phyloP scores from a whole-genome alignment of 305 asterid species.

The Caryopteris hybrid region DNA sequence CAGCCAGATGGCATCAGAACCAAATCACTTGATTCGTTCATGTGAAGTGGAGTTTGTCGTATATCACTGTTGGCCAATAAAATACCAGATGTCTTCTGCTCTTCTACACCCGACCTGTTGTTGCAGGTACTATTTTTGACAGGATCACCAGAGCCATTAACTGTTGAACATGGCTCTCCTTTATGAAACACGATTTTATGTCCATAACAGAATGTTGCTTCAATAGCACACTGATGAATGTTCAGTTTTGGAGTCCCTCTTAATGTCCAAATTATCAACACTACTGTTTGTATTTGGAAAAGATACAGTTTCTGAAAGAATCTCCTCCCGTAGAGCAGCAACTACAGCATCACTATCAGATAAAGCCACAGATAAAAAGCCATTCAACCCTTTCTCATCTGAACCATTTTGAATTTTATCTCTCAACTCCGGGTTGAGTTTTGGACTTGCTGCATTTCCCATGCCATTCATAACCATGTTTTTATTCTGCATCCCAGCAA shows the following conservation, averaged over 20 bases:
- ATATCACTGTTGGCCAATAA: constrained; percentile 13
- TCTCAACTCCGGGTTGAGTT: too few species aligned
- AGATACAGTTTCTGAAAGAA: constrained; percentile 20
- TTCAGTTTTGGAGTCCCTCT: constrained; percentile 27
- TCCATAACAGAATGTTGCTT: constrained; percentile 21
- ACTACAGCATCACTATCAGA: constrained; percentile 27
- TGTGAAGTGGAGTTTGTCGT: too few species aligned
- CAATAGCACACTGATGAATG: constrained; percentile 9
- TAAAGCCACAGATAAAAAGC: too few species aligned
- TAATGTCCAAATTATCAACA: constrained; percentile 18
- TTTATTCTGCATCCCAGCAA: constrained; percentile 41
- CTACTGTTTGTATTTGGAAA: constrained; percentile 22
- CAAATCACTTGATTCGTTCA: constrained; percentile 29
- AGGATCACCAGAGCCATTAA: constrained; percentile 26
- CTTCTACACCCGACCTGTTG: constrained; percentile 17
- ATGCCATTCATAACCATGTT: too few species aligned
- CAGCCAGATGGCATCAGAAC: constrained; percentile 17
- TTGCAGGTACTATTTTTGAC: constrained; percentile 16
- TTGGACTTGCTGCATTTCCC: too few species aligned
- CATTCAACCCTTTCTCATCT: too few species aligned
- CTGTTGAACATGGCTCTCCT: constrained; percentile 19
- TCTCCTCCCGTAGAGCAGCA: constrained; percentile 20
- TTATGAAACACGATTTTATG: constrained; percentile 15
- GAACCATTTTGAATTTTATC: too few species aligned
- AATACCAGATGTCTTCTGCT: constrained; percentile 23